A percentile compares a stretch with the other conserved stretches of the same genome.
Conservation (phyloP, 1,284 basidiomycete species). For the Irpex sp. region DNA sequence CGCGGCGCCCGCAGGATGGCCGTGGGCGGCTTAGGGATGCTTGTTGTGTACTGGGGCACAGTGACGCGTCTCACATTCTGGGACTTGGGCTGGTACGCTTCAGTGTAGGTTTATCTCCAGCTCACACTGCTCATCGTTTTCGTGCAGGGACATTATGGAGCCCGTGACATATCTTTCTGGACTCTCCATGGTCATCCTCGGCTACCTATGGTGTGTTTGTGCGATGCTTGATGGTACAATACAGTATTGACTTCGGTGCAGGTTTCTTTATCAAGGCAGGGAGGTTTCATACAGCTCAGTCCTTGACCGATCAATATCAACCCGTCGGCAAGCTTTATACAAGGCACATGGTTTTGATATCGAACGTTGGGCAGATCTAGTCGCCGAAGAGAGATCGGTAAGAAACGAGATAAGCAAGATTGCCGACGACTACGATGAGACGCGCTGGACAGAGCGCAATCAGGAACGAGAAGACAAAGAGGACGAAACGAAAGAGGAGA, state of each 20-base stretch:
- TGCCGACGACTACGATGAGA: slow-evolving; percentile 56
- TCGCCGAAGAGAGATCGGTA: slow-evolving; percentile 47
- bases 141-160: slow-evolving; percentile 63
- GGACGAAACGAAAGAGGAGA: background rate
- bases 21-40: slow-evolving; percentile 52
- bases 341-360: slow-evolving; percentile 58
- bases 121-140: background rate
- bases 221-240: background rate
- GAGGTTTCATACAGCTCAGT: slow-evolving; percentile 70
- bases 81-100: slow-evolving; percentile 51
- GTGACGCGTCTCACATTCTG: slow-evolving; percentile 65
- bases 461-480: slow-evolving; percentile 15
- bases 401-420: slow-evolving; percentile 54
- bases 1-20: slow-evolving; percentile 55
- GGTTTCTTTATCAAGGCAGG: slow-evolving; percentile 62
- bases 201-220: slow-evolving; percentile 48
- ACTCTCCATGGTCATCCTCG: slow-evolving; percentile 54
- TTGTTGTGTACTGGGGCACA: slow-evolving; percentile 60
- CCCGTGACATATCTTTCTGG: slow-evolving; percentile 65
- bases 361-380: slow-evolving; percentile 55
- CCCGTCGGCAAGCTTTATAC: slow-evolving; percentile 55
- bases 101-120: background rate
- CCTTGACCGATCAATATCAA: slow-evolving; percentile 50
- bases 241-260: slow-evolving; percentile 13
- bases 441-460: slow-evolving; percentile 32